Conservation (phyloP, 2,329 filamentous ascomycete genomes). For the Aspergillus arachidicola region DNA sequence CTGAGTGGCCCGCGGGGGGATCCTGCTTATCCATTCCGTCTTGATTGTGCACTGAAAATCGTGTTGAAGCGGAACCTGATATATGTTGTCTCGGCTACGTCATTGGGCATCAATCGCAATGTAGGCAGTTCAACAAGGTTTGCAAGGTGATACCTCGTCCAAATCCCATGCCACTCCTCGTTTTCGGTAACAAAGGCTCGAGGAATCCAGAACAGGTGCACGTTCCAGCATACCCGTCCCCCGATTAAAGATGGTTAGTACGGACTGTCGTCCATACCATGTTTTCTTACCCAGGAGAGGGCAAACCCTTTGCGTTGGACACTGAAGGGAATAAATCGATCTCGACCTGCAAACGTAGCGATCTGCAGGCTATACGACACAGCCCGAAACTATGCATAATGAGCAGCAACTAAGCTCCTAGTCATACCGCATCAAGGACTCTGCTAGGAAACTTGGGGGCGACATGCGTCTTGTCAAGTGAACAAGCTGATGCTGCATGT, state of each 20-base stretch:
- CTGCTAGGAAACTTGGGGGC: not conserved
- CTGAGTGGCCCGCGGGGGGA: conserved; percentile 10
- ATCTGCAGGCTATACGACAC: conserved; percentile 10
- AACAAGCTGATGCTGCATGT: not conserved
- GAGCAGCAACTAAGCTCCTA: conserved; percentile 3
- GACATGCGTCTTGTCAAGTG: not conserved
- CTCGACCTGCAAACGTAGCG: not conserved
- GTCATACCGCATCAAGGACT: conserved; percentile 4
- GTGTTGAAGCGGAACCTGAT: conserved; percentile 3
- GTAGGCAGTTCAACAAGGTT: conserved; percentile 12
- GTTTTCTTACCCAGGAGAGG: not conserved
- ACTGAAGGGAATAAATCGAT: not conserved
- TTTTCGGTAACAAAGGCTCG: not conserved
- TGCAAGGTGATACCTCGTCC: conserved; percentile 2
- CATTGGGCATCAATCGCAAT: conserved; percentile 26
- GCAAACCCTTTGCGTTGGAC: not conserved
- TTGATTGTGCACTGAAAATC: conserved; percentile 5
- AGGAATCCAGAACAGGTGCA: not conserved
- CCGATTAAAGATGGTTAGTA: not conserved
- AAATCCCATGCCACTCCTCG: not conserved
- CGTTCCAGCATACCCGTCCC: not conserved
- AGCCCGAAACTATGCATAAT: conserved; percentile 7
- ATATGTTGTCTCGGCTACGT: conserved; percentile 20
- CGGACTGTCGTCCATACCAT: not conserved
- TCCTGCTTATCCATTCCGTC: not conserved